Evolutionary conservation across 2,329 filamentous ascomycete genomes (phyloP), one percentile per base, ranked within the genome.

Genomic region (Nemania sp.): DNA sequence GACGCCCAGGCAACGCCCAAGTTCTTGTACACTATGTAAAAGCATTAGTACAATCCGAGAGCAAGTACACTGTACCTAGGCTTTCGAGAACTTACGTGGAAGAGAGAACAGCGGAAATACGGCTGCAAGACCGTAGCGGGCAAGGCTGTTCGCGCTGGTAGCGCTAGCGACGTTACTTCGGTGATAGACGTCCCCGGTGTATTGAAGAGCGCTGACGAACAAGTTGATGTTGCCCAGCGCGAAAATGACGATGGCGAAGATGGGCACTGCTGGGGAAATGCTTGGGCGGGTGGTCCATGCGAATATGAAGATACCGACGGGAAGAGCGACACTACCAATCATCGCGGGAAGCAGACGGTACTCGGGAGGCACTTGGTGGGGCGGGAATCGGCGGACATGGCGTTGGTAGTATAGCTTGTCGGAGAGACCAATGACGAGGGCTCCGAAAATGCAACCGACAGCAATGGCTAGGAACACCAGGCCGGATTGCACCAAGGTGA

Each of bases 71-170:
- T 3, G 7, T 11, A 45, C 5, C 9, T 12, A 28, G 31, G 33
- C 3, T 15, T 17, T 14, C 2, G 9, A 15, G 14, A n/a, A 69
- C 76, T 66, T 62, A 79, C 77, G 81, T 54, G 83, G 80, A 1
- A 86, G 69, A 0, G 81, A 80, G 59, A 86, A 87, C 0, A 87
- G 65, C 0, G 84, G 84, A 49, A 87, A 86, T 0, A 74, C 78
- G 1, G 77, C 80, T 0, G 79, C 80, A 6, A 86, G 73, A 0
- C 68, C 67, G 57, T 86, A 87, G 20, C 84, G 70, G 1, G 80
- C 71, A 9, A 87, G 70, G 1, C 79, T 77, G 56, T 86, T 86
- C 1, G 84, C 84, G 6, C 80, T 82, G 43, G 80, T 71, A 0
- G 82, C 82, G 53, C 79, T 84, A 0, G 84, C 83, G 0, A 83